Base-by-base conservation (phyloP, 805 yeast species). In the Maudiozyma barnettii region DNA sequence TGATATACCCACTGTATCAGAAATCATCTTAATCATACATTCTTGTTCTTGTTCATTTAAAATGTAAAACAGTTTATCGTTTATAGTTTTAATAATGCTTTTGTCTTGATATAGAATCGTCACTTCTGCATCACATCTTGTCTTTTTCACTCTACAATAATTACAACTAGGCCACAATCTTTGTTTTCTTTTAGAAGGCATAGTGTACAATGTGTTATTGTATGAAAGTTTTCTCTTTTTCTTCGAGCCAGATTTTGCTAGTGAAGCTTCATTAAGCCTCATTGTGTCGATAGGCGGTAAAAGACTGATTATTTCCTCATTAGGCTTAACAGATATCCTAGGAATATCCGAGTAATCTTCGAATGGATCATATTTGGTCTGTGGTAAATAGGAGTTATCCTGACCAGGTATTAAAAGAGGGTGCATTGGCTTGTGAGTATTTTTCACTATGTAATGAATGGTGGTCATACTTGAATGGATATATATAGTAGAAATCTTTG, bases 161-260 rank as follows among this genome's bases (percentile, higher is more conserved):
- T 83, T 89, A 63, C 91, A 83, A 38, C 84, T 78, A 2, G 89
- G 89, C 0, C 91, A 89, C 18, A 77, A 69, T 49, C 91, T 67
- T 64, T 83, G 90, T 54, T 88, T 59, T 46, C 64, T 58, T 30
- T 44, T 51, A 16, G 9, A 26, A 10, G 31, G 41, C 36, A 33
- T 33, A 33, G 9, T 5, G 18, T 33, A 33, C 36, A 33, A n/a
- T 16, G 16, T 14, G 7, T 14, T 33, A 16, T 33, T 33, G 36
- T 2, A 33, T 10, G 36, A 33, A 14, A 33, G 16, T 14, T 33
- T 33, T 13, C 36, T 33, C 9, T 33, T 33, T 14, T 33, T 33
- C 18, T 14, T n/a, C n/a, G 36, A 16, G n/a, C 4, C 36, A 33
- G 36, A 5, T n/a, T 33, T 16, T 33, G 18, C 19, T 5, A 33